phyloP scores from a whole-genome alignment of 139 green algal species.

The Edaphochlamys debaryana region DNA sequence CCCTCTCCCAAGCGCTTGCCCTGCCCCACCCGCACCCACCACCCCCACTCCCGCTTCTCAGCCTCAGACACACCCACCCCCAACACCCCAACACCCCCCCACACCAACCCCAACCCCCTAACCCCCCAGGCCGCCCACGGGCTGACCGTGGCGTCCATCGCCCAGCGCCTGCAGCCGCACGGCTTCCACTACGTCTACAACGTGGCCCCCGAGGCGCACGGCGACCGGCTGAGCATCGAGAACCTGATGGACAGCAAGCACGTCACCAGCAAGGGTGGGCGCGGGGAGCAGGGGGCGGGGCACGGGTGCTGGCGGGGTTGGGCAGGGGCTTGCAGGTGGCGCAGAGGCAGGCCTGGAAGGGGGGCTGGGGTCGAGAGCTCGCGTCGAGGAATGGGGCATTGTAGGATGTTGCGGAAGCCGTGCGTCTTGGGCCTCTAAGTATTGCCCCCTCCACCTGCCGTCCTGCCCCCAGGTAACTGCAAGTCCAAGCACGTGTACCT shows the following conservation, averaged over 20 bases:
- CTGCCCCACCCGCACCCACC: too few species aligned
- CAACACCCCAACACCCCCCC: not conserved
- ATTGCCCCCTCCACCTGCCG: not conserved
- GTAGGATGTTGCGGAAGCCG: too few species aligned
- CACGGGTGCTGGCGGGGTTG: not conserved
- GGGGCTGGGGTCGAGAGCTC: too few species aligned
- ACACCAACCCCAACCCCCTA: too few species aligned
- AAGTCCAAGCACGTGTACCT: constrained; percentile 17
- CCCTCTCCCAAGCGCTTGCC: too few species aligned
- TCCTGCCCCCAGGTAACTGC: not conserved
- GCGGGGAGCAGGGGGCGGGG: too few species aligned
- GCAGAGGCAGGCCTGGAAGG: too few species aligned
- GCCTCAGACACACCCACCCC: not conserved
- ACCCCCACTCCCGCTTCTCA: too few species aligned
- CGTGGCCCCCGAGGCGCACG: not conserved
- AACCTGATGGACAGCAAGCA: constrained; percentile 18
- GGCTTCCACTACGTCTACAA: constrained; percentile 41
- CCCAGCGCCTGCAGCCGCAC: constrained; percentile 23
- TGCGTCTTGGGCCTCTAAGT: not conserved
- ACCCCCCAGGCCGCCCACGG: not conserved
- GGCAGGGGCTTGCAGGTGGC: too few species aligned
- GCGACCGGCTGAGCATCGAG: constrained; percentile 46
- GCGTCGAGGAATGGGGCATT: too few species aligned
- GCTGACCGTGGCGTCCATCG: constrained; percentile 42
- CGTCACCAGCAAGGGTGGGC: not conserved